These are phyloP conservation scores for Coprinopsis strossmayeri DNA, from an alignment of 768 basidiomycete genomes.

Conservation along the genomic window DNA sequence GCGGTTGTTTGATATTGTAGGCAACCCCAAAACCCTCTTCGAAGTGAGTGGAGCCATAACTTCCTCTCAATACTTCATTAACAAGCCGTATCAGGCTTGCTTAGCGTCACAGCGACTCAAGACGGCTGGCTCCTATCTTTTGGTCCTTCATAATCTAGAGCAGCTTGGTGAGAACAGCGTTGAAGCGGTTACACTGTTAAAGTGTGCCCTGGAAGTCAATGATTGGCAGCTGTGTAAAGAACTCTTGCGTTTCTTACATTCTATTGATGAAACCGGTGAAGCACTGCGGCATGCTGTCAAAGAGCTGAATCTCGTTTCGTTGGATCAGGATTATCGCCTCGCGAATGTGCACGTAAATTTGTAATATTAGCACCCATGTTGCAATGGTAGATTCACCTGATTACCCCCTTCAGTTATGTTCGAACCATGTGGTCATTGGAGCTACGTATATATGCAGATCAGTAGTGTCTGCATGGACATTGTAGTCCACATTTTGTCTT, in stretches of 20 bases:
- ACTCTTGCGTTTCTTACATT: constrained; percentile 85
- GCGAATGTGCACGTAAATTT: too few relatives aligned
- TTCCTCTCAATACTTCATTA: background rate
- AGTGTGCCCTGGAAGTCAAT: constrained; percentile 64
- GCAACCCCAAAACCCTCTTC: constrained; percentile 84
- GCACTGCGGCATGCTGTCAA: constrained; percentile 58
- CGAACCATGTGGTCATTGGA: too few relatives aligned
- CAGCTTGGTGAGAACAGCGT: constrained; percentile 74
- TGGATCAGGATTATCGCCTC: constrained; percentile 4
- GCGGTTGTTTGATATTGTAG: constrained; percentile 82
- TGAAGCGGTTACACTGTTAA: constrained; percentile 78
- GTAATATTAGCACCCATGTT: too few relatives aligned
- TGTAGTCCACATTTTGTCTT: too few relatives aligned
- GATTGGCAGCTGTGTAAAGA: constrained; percentile 93
- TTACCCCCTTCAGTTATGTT: too few relatives aligned
- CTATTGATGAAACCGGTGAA: constrained; percentile 80
- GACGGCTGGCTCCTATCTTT: constrained; percentile 87
- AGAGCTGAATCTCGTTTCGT: constrained; percentile 28
- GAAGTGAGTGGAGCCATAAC: constrained; percentile 49
- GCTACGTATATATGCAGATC: too few relatives aligned
- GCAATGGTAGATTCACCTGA: too few relatives aligned
- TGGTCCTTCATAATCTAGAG: constrained; percentile 91
- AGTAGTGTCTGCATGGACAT: too few relatives aligned
- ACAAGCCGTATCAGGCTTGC: constrained; percentile 50
- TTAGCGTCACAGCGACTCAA: constrained; percentile 65